A percentile compares a stretch with the other conserved stretches of the same genome.
These are phyloP conservation scores for Cutaneotrichosporon dermatis DNA, from an alignment of 1,284 basidiomycete species.

Conservation along the genomic window DNA sequence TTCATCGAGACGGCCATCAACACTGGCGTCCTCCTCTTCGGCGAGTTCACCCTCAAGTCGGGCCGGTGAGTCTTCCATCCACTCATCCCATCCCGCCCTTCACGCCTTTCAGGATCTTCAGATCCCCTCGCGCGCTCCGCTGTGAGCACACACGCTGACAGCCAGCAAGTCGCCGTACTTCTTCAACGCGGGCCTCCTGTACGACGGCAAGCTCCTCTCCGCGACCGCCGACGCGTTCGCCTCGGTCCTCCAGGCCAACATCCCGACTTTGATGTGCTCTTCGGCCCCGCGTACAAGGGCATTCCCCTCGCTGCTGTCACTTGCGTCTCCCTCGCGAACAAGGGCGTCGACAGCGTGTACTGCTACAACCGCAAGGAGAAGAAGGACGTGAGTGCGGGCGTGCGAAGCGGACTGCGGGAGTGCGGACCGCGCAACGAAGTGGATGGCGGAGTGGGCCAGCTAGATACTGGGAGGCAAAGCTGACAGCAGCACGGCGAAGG, in stretches of 20 bases:
- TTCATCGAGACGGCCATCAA: slow-evolving; percentile 49
- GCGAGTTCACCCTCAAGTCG: slow-evolving; percentile 86
- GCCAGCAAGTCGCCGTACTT: slow-evolving; percentile 77
- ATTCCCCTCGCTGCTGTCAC: slow-evolving; percentile 91
- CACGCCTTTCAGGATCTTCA: too few species aligned
- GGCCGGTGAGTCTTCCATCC: slow-evolving; percentile 58
- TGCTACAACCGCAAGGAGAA: slow-evolving; percentile 94
- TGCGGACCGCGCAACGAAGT: too few species aligned
- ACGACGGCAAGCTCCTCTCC: slow-evolving; percentile 74
- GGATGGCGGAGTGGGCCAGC: too few species aligned
- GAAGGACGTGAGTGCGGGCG: slow-evolving; percentile 58
- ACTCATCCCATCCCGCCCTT: too few species aligned
- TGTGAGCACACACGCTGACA: too few species aligned
- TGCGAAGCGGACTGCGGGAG: too few species aligned
- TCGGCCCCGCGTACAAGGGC: slow-evolving; percentile 97
- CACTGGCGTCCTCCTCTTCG: slow-evolving; percentile 67
- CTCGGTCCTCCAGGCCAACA: slow-evolving; percentile 49
- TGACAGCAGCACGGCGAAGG: slow-evolving; percentile 75
- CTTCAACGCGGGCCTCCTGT: slow-evolving; percentile 88
- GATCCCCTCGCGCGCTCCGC: too few species aligned
- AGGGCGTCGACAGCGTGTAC: slow-evolving; percentile 38
- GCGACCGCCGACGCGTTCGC: slow-evolving; percentile 85
- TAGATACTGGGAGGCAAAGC: neutral
- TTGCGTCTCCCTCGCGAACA: slow-evolving; percentile 60
- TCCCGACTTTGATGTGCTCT: slow-evolving; percentile 80